These are phyloP conservation scores for Colletotrichum euphorbiae DNA, from an alignment of 2,329 filamentous ascomycete species.

Conservation along the genomic window DNA sequence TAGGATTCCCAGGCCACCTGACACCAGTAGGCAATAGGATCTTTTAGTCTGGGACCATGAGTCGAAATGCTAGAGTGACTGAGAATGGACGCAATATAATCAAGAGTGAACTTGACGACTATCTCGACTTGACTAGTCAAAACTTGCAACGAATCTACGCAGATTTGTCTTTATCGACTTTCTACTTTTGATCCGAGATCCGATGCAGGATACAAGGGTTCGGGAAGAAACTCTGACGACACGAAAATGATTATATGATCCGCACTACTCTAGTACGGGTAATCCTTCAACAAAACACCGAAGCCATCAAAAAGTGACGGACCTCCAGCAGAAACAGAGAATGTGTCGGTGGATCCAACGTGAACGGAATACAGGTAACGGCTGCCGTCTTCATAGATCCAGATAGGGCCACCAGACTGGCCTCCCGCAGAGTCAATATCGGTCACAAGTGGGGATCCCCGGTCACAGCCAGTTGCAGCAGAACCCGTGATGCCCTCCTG, in stretches of 20 bases:
- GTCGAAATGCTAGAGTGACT: too few relatives aligned
- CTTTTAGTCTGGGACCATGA: too few relatives aligned
- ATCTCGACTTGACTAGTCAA: too few relatives aligned
- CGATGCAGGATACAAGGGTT: too few relatives aligned
- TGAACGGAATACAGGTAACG: constrained; percentile 30
- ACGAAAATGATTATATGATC: not conserved
- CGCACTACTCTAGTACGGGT: constrained; percentile 12
- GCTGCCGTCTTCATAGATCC: constrained; percentile 24
- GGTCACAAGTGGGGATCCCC: constrained; percentile 23
- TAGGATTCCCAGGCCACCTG: too few relatives aligned
- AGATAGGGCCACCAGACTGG: constrained; percentile 30
- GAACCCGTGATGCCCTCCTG: constrained; percentile 31
- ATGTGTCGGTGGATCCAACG: constrained; percentile 9
- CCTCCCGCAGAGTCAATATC: constrained; percentile 27
- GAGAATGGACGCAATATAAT: too few relatives aligned
- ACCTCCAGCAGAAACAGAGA: constrained; percentile 17
- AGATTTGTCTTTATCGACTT: too few relatives aligned
- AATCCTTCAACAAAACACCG: constrained; percentile 22
- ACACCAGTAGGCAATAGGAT: too few relatives aligned
- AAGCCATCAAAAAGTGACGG: constrained; percentile 23
- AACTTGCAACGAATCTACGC: too few relatives aligned
- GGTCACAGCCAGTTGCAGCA: constrained; percentile 20
- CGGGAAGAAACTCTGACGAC: too few relatives aligned
- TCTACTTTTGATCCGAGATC: too few relatives aligned
- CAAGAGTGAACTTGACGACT: too few relatives aligned